Conservation (phyloP, 441 rosid genomes). For the Biscutella auriculata region DNA sequence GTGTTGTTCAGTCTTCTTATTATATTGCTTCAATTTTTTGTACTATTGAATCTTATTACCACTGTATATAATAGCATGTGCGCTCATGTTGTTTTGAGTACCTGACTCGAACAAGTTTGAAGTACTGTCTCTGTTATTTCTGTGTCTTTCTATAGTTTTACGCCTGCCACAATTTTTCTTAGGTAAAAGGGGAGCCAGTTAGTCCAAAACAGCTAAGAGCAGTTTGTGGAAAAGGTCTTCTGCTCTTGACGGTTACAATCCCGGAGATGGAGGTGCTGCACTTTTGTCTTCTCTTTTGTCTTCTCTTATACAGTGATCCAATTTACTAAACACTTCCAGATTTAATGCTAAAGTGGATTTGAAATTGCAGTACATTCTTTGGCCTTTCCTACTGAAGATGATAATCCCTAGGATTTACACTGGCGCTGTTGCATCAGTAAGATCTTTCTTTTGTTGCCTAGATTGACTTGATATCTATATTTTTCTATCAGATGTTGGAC, state of each 20-base stretch:
- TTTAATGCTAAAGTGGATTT: conserved; percentile 6
- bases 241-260: conserved; percentile 79
- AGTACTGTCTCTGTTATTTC: background rate
- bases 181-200: conserved; percentile 50
- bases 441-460: conserved; percentile 19
- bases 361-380: conserved; percentile 71
- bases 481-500: background rate
- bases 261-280: conserved; percentile 91
- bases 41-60: background rate
- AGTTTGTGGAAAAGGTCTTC: conserved; percentile 90
- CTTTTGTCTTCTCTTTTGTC: conserved; percentile 4
- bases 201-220: conserved; percentile 58
- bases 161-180: conserved; percentile 5
- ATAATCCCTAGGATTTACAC: conserved; percentile 65
- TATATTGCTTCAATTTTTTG: background rate
- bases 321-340: background rate
- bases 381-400: conserved; percentile 95
- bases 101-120: background rate
- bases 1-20: background rate
- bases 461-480: background rate
- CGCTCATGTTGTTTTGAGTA: background rate
- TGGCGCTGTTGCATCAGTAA: conserved; percentile 73
- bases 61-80: background rate
- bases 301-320: background rate
- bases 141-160: background rate